phyloP scores from a whole-genome alignment of 2,329 filamentous ascomycete genomes.

The Cladosporium sp. region DNA sequence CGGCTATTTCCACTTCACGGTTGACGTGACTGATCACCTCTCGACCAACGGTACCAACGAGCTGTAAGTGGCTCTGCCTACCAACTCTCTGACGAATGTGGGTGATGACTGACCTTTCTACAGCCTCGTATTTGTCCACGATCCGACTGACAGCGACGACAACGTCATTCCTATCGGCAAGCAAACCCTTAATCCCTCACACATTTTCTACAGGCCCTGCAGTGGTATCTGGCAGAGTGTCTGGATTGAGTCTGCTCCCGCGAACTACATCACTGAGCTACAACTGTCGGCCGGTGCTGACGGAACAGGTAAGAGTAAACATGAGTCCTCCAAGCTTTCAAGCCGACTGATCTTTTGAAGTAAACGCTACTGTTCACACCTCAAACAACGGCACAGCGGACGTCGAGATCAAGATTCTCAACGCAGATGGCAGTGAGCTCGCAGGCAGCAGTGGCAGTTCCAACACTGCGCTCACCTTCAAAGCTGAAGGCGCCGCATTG shows the following conservation, averaged over 20 bases:
- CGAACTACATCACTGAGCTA: conserved; percentile 58
- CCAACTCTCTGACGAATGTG: conserved; percentile 24
- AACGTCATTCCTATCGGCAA: conserved; percentile 62
- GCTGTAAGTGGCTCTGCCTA: conserved; percentile 57
- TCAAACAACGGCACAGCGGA: conserved; percentile 37
- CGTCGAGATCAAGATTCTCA: conserved; percentile 40
- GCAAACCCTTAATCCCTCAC: conserved; percentile 56
- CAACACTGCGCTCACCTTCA: conserved; percentile 56
- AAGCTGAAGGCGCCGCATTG: conserved; percentile 54
- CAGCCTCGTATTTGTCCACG: conserved; percentile 64
- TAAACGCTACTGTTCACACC: conserved; percentile 50
- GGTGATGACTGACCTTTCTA: conserved; percentile 46
- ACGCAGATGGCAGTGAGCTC: conserved; percentile 35
- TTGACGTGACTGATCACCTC: conserved; percentile 63
- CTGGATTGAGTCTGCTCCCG: conserved; percentile 65
- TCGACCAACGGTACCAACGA: conserved; percentile 63
- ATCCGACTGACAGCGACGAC: conserved; percentile 61
- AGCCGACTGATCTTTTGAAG: conserved; percentile 4
- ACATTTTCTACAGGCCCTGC: conserved; percentile 70
- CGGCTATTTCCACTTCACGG: conserved; percentile 58
- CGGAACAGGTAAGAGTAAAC: conserved; percentile 20
- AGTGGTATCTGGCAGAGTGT: conserved; percentile 73
- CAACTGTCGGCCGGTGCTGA: conserved; percentile 55
- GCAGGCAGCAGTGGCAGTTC: conserved; percentile 48
- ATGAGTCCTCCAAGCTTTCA: background rate